Conservation (phyloP, 305 asterid genomes). For the Lippia alba region DNA sequence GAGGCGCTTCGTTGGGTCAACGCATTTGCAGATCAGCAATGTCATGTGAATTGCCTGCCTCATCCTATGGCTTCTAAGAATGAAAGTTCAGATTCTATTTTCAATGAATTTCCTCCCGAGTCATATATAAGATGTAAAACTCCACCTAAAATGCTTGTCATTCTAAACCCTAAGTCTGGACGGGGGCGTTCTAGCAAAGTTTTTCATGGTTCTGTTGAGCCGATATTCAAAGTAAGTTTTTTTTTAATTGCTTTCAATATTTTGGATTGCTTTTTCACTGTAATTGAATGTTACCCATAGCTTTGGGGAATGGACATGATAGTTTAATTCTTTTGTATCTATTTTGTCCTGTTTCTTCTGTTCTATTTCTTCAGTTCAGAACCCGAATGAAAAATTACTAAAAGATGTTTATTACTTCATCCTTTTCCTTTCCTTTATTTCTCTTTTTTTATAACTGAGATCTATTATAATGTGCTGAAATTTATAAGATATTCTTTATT, state of each 20-base stretch:
- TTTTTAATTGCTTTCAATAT: neutral
- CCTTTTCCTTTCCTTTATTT: neutral
- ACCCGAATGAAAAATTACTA: neutral
- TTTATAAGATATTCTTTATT: neutral
- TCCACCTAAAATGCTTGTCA: conserved; percentile 91
- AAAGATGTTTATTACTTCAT: neutral
- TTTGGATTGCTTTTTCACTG: conserved; percentile 5
- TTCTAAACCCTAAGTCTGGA: conserved; percentile 96
- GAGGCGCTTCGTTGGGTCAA: conserved; percentile 96
- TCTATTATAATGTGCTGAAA: neutral
- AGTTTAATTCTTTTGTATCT: neutral
- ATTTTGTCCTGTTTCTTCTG: neutral
- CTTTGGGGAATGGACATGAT: conserved; percentile 16
- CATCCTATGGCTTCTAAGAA: conserved; percentile 91
- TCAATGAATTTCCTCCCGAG: conserved; percentile 82
- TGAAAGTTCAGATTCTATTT: conserved; percentile 62
- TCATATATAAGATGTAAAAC: conserved; percentile 83
- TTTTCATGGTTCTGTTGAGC: conserved; percentile 85
- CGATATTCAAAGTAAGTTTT: conserved; percentile 82
- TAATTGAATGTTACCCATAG: neutral
- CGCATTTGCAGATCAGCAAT: conserved; percentile 97
- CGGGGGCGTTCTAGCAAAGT: conserved; percentile 97
- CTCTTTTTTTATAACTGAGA: neutral
- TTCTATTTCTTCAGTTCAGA: neutral
- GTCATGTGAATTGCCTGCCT: conserved; percentile 86